Evolutionary conservation across 176 grass and related monocot genomes (phyloP).

Genomic region (Aegilops sharonensis): DNA sequence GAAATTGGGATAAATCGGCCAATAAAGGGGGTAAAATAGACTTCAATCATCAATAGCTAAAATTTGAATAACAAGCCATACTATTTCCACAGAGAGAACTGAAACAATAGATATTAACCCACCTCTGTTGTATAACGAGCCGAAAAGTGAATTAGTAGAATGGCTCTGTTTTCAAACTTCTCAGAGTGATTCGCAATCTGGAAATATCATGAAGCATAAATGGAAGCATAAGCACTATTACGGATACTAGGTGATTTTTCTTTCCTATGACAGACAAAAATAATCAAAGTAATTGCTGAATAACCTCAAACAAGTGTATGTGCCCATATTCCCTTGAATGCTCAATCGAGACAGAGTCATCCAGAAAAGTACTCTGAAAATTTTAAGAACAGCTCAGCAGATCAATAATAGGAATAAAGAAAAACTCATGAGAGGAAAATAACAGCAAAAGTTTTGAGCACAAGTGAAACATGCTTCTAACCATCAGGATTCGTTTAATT

Average conservation of each 20-base stretch:
- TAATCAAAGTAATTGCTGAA: not conserved
- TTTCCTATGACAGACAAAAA: not conserved
- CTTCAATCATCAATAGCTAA: not conserved
- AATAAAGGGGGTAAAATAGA: not conserved
- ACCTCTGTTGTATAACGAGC: constrained; percentile 75
- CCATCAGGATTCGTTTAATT: not conserved
- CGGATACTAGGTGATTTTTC: not conserved
- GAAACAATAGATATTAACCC: constrained; percentile 5
- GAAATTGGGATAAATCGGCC: not conserved
- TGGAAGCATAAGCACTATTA: not conserved
- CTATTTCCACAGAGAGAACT: not conserved
- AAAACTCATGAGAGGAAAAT: not conserved
- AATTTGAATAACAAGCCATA: not conserved
- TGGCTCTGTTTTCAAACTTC: constrained; percentile 76
- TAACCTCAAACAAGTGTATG: constrained; percentile 84
- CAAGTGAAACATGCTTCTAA: not conserved
- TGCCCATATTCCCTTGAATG: constrained; percentile 87
- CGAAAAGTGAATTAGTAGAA: constrained; percentile 93
- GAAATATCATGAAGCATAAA: constrained; percentile 25
- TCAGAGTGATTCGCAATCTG: constrained; percentile 64
- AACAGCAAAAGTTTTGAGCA: not conserved
- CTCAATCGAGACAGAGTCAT: constrained; percentile 65
- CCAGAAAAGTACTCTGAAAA: constrained; percentile 83
- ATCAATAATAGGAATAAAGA: not conserved
- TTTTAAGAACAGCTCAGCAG: constrained; percentile 1